A percentile compares a stretch with the other conserved stretches of the same genome.
These are phyloP conservation scores for Paspalum vaginatum DNA, from an alignment of 176 grass and related monocot species.

Conservation along the genomic window DNA sequence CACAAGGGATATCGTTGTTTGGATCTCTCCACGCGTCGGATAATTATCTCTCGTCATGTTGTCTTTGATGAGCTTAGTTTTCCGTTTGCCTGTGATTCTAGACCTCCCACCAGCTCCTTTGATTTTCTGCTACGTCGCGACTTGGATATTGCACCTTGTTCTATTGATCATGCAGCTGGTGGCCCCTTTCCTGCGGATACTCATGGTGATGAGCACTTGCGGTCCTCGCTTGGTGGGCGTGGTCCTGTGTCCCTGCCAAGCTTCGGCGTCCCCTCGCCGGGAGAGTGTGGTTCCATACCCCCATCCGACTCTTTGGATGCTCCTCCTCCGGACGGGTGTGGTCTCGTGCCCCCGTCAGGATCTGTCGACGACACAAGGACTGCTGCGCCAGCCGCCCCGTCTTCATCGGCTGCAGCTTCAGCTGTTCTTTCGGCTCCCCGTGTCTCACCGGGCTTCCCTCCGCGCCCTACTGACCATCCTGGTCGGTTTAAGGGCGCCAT, in stretches of 20 bases:
- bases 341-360: conserved; percentile 2
- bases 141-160: neutral
- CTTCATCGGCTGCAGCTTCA: neutral
- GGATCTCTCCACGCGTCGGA: neutral
- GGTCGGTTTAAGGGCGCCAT: no score
- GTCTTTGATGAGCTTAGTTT: neutral
- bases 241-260: neutral
- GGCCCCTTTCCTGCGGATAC: neutral
- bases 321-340: conserved; percentile 5
- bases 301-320: neutral
- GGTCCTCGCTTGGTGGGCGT: neutral
- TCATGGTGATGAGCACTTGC: neutral
- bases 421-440: no score
- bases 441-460: neutral
- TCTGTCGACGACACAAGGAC: neutral
- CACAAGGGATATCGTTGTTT: neutral
- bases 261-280: neutral
- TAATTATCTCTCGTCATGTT: neutral
- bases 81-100: neutral
- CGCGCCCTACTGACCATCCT: neutral
- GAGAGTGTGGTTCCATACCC: neutral
- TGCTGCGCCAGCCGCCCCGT: neutral
- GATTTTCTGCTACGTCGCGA: neutral
- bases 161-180: no score
- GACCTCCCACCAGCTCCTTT: neutral